A percentile compares a stretch with the other conserved stretches of the same genome.
These are phyloP conservation scores for Candida chauliodis DNA, from an alignment of 805 yeast species.

Conservation along the genomic window DNA sequence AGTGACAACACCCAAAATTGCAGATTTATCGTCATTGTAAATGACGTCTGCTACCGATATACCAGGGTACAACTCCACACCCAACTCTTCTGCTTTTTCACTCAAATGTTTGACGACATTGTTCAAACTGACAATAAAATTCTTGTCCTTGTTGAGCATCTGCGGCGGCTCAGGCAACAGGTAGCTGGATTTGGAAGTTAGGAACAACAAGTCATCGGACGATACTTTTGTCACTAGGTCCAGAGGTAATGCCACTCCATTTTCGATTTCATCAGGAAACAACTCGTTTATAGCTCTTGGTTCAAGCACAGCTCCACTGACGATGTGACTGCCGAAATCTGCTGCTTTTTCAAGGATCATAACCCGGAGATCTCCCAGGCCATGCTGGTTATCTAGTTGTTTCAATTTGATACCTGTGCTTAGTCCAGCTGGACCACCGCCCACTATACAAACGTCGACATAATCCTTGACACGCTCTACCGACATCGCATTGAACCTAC, in stretches of 20 bases:
- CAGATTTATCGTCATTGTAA: conserved; percentile 48
- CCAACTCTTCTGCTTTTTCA: conserved; percentile 87
- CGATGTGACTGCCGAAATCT: conserved; percentile 88
- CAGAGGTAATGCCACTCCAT: conserved; percentile 69
- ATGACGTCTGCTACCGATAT: conserved; percentile 80
- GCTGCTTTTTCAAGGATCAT: conserved; percentile 89
- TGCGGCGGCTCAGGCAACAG: conserved; percentile 94
- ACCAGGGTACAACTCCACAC: conserved; percentile 91
- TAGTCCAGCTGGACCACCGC: conserved; percentile 97
- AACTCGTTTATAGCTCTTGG: conserved; percentile 85
- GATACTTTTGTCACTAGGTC: conserved; percentile 72
- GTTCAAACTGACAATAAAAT: conserved; percentile 80
- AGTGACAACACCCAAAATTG: conserved; percentile 87
- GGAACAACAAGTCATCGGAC: conserved; percentile 68
- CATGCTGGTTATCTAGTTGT: conserved; percentile 69
- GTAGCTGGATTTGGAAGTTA: conserved; percentile 57
- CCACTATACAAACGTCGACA: conserved; percentile 93
- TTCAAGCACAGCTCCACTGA: conserved; percentile 92
- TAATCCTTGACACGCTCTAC: conserved; percentile 67
- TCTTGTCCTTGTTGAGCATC: conserved; percentile 74
- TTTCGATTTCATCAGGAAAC: conserved; percentile 63
- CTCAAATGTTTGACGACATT: conserved; percentile 78
- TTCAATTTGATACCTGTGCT: conserved; percentile 89
- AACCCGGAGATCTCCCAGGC: conserved; percentile 70
- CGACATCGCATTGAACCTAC: neutral